A percentile compares a stretch with the other conserved stretches of the same genome.
Conservation (phyloP, 2,329 filamentous ascomycete species). For the Albifimbria verrucaria region DNA sequence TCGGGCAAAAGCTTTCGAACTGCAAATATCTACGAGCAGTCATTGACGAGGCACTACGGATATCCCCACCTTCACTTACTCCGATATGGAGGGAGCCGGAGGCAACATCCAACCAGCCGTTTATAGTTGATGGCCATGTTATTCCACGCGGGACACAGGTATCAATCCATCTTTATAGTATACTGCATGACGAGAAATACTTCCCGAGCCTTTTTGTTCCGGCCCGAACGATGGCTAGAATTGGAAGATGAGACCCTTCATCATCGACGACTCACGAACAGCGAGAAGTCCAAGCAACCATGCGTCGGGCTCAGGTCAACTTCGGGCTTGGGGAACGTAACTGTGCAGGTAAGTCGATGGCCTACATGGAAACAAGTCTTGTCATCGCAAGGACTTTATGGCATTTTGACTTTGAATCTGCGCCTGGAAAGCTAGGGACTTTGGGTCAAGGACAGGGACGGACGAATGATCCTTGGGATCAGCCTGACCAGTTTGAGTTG, state of each 20-base stretch:
- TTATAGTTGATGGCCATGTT: background rate
- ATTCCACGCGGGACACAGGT: background rate
- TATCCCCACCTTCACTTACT: conserved; percentile 1
- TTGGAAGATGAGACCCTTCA: background rate
- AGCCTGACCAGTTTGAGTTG: too few relatives aligned
- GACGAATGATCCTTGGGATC: too few relatives aligned
- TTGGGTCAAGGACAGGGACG: too few relatives aligned
- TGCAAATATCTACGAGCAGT: conserved; percentile 5
- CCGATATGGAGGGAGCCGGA: conserved; percentile 7
- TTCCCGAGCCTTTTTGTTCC: conserved; percentile 7
- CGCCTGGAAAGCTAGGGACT: background rate
- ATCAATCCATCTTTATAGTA: background rate
- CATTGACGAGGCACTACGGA: conserved; percentile 9
- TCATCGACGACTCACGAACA: background rate
- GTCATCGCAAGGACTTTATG: background rate
- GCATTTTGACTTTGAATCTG: conserved; percentile 1
- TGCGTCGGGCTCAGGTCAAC: conserved; percentile 3
- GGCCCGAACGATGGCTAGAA: conserved; percentile 6
- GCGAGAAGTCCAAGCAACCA: background rate
- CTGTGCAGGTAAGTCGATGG: background rate
- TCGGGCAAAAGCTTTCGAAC: background rate
- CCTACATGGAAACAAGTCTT: background rate
- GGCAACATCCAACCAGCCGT: background rate
- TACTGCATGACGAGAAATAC: conserved; percentile 3
- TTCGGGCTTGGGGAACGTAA: conserved; percentile 2